Conservation (phyloP, 73 alveolate genomes). For the Tetrahymena borealis region DNA sequence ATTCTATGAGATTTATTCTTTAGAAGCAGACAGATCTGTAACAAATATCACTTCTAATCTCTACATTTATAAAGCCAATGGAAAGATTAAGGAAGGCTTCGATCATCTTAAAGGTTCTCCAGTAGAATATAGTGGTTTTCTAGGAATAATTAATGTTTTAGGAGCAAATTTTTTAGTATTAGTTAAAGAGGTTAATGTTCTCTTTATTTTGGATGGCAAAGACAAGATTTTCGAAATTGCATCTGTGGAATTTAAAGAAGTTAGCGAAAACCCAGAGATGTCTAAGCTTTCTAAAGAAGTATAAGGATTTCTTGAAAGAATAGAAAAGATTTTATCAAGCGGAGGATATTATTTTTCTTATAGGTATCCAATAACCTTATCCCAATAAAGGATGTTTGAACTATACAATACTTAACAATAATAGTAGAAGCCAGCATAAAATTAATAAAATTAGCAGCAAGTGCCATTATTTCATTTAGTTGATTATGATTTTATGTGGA, state of each 20-base stretch:
- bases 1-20: not conserved
- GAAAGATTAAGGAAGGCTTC: not conserved
- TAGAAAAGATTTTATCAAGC: not conserved
- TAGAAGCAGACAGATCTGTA: not conserved
- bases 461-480: not conserved
- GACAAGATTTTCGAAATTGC: slow-evolving; percentile 14
- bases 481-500: slow-evolving; percentile 73
- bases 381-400: slow-evolving; percentile 16
- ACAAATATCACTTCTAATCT: not conserved
- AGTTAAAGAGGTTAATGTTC: slow-evolving; percentile 9
- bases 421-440: not conserved
- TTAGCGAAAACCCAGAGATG: not conserved
- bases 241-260: slow-evolving; percentile 4
- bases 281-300: slow-evolving; percentile 9
- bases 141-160: slow-evolving; percentile 26
- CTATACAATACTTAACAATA: slow-evolving; percentile 44
- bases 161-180: slow-evolving; percentile 18
- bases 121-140: not conserved
- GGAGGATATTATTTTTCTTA: slow-evolving; percentile 84
- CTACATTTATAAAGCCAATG: not conserved
- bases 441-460: not conserved
- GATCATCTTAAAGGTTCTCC: not conserved
- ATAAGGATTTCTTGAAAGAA: not conserved
- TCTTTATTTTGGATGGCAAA: slow-evolving; percentile 27
- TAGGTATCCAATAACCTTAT: slow-evolving; percentile 71